A percentile compares a stretch with the other conserved stretches of the same genome.
Conservation (phyloP, 2,329 filamentous ascomycete genomes). For the Curvularia sp. region DNA sequence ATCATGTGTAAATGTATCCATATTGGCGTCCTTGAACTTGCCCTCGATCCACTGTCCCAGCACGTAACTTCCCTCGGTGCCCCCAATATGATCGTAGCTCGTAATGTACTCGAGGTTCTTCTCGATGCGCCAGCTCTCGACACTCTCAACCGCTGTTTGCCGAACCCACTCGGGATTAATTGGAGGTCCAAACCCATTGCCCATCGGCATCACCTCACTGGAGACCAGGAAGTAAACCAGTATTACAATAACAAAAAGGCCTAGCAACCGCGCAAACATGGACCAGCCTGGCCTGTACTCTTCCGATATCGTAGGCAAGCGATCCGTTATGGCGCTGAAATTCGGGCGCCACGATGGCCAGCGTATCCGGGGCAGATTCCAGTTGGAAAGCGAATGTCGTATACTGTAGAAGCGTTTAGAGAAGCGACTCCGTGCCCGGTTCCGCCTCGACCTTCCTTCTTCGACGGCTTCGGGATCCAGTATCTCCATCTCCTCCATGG, state of each 20-base stretch:
- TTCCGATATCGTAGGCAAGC: slow-evolving; percentile 54
- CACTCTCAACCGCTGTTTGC: slow-evolving; percentile 73
- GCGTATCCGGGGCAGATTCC: slow-evolving; percentile 57
- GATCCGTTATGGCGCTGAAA: slow-evolving; percentile 42
- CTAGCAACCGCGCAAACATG: slow-evolving; percentile 75
- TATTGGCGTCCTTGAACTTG: slow-evolving; percentile 72
- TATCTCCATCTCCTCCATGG: slow-evolving; percentile 75
- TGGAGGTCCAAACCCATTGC: slow-evolving; percentile 65
- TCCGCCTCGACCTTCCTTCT: slow-evolving; percentile 38
- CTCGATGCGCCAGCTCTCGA: slow-evolving; percentile 69
- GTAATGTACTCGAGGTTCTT: slow-evolving; percentile 80
- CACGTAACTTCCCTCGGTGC: slow-evolving; percentile 90
- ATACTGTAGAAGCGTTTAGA: slow-evolving; percentile 65
- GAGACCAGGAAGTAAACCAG: slow-evolving; percentile 86
- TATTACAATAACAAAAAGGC: slow-evolving; percentile 74
- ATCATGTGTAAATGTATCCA: slow-evolving; percentile 79
- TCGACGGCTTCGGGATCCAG: slow-evolving; percentile 47
- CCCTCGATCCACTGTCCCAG: slow-evolving; percentile 84
- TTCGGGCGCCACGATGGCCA: slow-evolving; percentile 38
- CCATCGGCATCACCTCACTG: slow-evolving; percentile 78
- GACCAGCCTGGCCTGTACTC: slow-evolving; percentile 65
- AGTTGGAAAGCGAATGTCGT: slow-evolving; percentile 63
- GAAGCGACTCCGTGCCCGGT: slow-evolving; percentile 50
- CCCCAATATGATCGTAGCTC: slow-evolving; percentile 85
- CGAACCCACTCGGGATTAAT: slow-evolving; percentile 87